Evolutionary conservation across 1,284 basidiomycete genomes (phyloP), one percentile per base, ranked within the genome.

Genomic region (Ustilago bromivora): DNA sequence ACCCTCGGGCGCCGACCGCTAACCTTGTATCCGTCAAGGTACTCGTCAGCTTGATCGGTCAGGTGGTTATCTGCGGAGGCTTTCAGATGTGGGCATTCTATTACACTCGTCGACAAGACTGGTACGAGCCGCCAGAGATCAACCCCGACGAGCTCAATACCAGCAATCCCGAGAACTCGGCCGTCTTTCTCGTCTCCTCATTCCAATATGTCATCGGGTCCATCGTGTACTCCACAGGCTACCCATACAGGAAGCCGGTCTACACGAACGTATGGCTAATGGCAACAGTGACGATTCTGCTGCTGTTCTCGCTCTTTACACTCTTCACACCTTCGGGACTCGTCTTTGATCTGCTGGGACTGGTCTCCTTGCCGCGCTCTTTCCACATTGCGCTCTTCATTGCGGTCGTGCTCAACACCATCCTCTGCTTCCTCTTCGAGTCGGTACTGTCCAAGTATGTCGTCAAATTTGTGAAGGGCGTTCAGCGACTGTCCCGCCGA

Each of bases 151-250:
- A 95, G 83, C 89, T 99, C 62, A 91, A 96, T 78, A 92, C 94
- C n/a, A 90, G 88, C 61, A 99, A 97, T 86, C 96, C 91, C 79
- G 97, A 99, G 87, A 99, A 99, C 87, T 92, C 96, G 9, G 91
- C 91, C 9, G 87, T 99, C 64, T 99, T 99, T 88, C 88, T 98
- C 79, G 89, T 98, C 57, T 98, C 96, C 3, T 96, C 94, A 75
- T 99, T 98, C 91, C 97, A 99, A 88, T 99, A 99, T 87, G 94
- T 99, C 79, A 89, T 98, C 47, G 94, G 98, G 9, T 96, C 96
- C 12, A 95, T 92, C 0, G 94, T 98, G 0, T 99, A 99, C 88
- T 96, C 93, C 85, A 98, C 98, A 77, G 97, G 97, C 0, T 95
- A 96, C 12, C 97, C 97, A 2, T 99, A 96, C 87, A 91, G 97